Conservation (phyloP, 345 rosid genomes). For the Carallia pectinifolia region DNA sequence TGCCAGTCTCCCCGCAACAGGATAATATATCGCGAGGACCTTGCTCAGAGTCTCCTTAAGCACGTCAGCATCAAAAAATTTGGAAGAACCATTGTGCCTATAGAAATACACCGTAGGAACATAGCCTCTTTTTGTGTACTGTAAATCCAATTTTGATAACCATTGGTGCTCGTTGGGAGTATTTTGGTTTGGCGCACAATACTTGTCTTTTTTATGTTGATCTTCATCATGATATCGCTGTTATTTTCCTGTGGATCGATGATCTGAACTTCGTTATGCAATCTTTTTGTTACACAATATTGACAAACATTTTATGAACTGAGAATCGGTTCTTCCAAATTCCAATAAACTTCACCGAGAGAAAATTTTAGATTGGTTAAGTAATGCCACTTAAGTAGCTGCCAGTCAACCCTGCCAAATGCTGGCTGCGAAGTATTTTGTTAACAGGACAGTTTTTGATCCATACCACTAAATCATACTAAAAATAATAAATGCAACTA, state of each 20-base stretch:
- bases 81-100: conserved; percentile 19
- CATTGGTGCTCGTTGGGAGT: conserved; percentile 28
- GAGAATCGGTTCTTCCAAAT: too few species aligned
- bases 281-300: too few species aligned
- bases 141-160: conserved; percentile 38
- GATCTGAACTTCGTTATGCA: too few species aligned
- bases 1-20: conserved; percentile 22
- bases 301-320: too few species aligned
- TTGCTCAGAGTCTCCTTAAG: conserved; percentile 13
- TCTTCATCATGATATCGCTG: conserved; percentile 20
- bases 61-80: background rate
- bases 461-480: too few species aligned
- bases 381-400: too few species aligned
- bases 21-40: conserved; percentile 14
- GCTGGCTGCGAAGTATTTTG: too few species aligned
- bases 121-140: conserved; percentile 13
- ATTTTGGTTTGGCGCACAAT: conserved; percentile 23
- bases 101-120: conserved; percentile 30
- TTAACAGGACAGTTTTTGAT: too few species aligned
- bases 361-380: too few species aligned
- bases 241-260: background rate
- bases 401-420: too few species aligned
- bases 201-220: conserved; percentile 26
- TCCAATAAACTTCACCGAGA: too few species aligned
- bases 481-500: too few species aligned